phyloP scores from a whole-genome alignment of 192 early-diverging fungal species.

The Chytriomyces sp. region DNA sequence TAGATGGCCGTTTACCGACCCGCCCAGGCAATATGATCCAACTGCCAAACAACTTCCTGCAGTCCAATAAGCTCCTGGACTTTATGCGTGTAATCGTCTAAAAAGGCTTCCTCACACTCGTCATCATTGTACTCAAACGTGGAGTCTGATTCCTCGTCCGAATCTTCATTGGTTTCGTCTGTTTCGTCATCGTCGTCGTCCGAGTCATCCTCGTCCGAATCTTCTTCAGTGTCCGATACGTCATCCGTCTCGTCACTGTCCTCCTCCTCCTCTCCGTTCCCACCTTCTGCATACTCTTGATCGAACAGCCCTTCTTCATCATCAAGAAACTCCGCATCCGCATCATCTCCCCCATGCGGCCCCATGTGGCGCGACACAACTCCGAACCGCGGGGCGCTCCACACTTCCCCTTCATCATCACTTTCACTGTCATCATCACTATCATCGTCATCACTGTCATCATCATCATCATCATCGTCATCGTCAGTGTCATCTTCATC shows the following conservation, averaged over 20 bases:
- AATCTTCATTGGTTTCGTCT: background rate
- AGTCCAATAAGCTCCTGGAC: slow-evolving; percentile 25
- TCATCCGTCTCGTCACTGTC: background rate
- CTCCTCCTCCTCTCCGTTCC: background rate
- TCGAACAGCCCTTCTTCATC: background rate
- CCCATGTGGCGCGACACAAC: too few species aligned
- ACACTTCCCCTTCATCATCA: background rate
- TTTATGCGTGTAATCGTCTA: slow-evolving; percentile 28
- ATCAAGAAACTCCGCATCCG: background rate
- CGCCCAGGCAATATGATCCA: slow-evolving; percentile 4
- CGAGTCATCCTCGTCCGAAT: background rate
- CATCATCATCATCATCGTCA: slow-evolving; percentile 3
- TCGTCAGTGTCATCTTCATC: background rate
- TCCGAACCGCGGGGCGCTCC: too few species aligned
- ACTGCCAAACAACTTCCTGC: slow-evolving; percentile 4
- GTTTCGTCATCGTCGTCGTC: background rate
- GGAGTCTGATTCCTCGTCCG: background rate
- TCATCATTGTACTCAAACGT: background rate
- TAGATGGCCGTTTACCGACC: background rate
- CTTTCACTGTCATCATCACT: background rate
- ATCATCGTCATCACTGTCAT: slow-evolving; percentile 4
- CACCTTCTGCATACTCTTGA: background rate
- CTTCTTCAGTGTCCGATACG: background rate
- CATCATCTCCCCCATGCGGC: too few species aligned
- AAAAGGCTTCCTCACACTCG: slow-evolving; percentile 13